These are phyloP conservation scores for Nakazawaea ernobii DNA, from an alignment of 805 yeast genomes.

Conservation along the genomic window DNA sequence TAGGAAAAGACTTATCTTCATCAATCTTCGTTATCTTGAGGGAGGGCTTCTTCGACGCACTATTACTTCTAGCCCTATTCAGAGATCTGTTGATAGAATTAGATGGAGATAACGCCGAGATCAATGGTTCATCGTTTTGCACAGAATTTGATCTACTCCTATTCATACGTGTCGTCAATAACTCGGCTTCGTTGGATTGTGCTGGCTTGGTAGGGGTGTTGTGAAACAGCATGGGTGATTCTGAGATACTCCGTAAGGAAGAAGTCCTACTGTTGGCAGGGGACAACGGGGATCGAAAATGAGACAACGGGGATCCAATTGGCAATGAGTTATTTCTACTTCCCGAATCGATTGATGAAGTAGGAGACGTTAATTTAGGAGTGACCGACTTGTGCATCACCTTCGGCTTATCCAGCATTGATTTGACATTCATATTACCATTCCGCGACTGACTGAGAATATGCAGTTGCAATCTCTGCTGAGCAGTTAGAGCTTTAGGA, in stretches of 20 bases:
- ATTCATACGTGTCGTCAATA: slow-evolving; percentile 14
- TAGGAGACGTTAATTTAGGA: slow-evolving; percentile 7
- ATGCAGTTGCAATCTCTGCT: slow-evolving; percentile 30
- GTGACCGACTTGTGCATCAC: slow-evolving; percentile 14
- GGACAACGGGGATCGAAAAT: background rate
- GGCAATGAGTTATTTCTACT: slow-evolving; percentile 1
- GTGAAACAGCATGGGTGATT: slow-evolving; percentile 13
- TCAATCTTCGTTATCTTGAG: slow-evolving; percentile 16
- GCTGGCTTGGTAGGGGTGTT: background rate
- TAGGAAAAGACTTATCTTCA: slow-evolving; percentile 5
- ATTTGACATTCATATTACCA: slow-evolving; percentile 25
- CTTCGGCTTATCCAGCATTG: slow-evolving; percentile 20
- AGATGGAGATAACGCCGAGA: slow-evolving; percentile 6
- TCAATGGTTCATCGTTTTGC: slow-evolving; percentile 12
- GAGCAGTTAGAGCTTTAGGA: slow-evolving; percentile 22
- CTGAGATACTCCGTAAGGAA: slow-evolving; percentile 18
- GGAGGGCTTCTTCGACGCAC: slow-evolving; percentile 19
- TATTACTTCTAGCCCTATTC: slow-evolving; percentile 19
- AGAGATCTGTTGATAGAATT: slow-evolving; percentile 14
- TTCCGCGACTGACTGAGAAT: slow-evolving; percentile 24
- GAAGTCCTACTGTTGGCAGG: slow-evolving; percentile 16
- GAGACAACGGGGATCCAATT: background rate
- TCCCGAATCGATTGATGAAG: slow-evolving; percentile 2
- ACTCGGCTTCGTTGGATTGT: slow-evolving; percentile 11
- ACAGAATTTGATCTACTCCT: slow-evolving; percentile 24